Evolutionary conservation across 2,329 filamentous ascomycete species (phyloP), one percentile per base, ranked within the genome.

Genomic region (Sporothrix euskadiensis): DNA sequence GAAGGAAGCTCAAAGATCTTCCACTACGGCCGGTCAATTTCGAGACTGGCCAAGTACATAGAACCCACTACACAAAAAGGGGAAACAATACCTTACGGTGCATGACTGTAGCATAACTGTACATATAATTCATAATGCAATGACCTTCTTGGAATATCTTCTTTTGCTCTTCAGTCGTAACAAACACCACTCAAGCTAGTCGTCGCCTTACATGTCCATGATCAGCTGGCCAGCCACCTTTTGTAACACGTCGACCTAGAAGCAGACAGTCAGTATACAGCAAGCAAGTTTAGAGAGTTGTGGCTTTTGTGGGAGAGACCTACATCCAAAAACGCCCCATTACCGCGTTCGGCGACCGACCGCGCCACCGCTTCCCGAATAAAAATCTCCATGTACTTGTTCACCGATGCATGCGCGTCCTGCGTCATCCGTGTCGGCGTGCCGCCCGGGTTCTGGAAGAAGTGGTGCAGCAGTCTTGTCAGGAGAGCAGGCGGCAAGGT

Each of bases 381-480:
- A 82, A 98, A 98, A 0, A 95, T 89, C 81, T 98, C 94, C 81
- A 98, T 87, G 80, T 98, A 98, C 82, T 91, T 94, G 16, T 90
- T 91, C 74, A 94, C 88, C 0, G 94, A 88, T 7, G 84, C 86
- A 80, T 94, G 93, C 4, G 94, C 94, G 78, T 94, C 92, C 78
- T 89, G 90, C 8, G 90, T 90, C 76, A 97, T 90, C 77, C 91
- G 87, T 32, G 92, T 94, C 73, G 88, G 87, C 68, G 91, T 88
- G 16, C 65, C 66, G 32, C 57, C 44, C 14, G 70, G 69, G 74
- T 87, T 86, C 77, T 91, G 85, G 79, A 98, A 97, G 80, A 92
- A 89, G 77, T 94, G 89, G 80, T 97, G 91, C 47, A 98, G 84
- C 3, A 98, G 83, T 49, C 90, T 88, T 10, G 92, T 91, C 56